Evolutionary conservation across 108 stramenopile genomes (phyloP), one percentile per base, ranked within the genome.

Genomic region (Skeletonema marinoi): DNA sequence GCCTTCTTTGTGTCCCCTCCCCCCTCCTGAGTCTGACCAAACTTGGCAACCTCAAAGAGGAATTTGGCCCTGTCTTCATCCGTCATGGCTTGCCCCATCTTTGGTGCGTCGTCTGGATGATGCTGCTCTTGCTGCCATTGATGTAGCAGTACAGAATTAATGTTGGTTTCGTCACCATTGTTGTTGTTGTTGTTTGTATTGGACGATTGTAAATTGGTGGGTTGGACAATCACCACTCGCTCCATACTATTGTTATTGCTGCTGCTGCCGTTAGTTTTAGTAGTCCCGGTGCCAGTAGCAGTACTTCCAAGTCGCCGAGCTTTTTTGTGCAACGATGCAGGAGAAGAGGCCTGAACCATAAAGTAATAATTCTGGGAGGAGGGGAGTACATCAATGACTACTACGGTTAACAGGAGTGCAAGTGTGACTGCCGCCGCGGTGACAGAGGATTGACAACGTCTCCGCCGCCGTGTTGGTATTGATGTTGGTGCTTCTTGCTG

Each of bases 1-100:
- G n/a, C 25, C 54, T 56, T 25, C 19, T 56, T 56, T 25, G 39
- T 56, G 2, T n/a, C 16, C 16, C 3, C 16, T n/a, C 44, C 44
- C 44, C 44, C 16, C 44, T 56, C 21, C 8, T 29, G 25, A 56
- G 25, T 25, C 2, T 2, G 7, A 56, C 54, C 6, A 56, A 56
- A 56, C 54, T 56, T 56, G 25, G 54, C 54, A 56, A 56, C 54
- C 54, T 56, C 54, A 56, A 29, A 56, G 21, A 56, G 54, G 8
- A 56, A 56, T 25, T 56, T 56, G 16, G 19, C 54, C 25, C 8
- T 56, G 16, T 56, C 54, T 56, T 56, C 54, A 17, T 56, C 54
- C 10, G 25, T 56, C 54, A 56, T 56, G 21, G 54, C 21, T 29
- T 21, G 16, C 17, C 25, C 25, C 54, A 56, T 19, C 19, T 56